Evolutionary conservation across 2,329 filamentous ascomycete species (phyloP).

Genomic region (Pyrenophora seminiperda): DNA sequence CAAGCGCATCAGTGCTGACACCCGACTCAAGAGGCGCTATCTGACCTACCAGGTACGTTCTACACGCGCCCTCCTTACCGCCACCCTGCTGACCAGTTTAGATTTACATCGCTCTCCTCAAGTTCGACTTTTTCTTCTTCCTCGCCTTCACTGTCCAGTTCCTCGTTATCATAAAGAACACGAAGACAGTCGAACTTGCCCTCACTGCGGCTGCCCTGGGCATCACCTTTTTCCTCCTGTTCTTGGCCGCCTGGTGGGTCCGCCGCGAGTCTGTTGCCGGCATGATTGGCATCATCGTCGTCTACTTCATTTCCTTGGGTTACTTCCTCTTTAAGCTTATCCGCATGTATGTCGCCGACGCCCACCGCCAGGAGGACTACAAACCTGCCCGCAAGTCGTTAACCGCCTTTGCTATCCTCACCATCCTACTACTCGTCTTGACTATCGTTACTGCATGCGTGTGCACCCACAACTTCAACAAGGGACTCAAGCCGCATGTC

Average conservation of each 20-base stretch:
- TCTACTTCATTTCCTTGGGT: slow-evolving; percentile 86
- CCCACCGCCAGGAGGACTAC: slow-evolving; percentile 62
- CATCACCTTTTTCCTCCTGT: slow-evolving; percentile 85
- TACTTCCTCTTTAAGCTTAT: slow-evolving; percentile 99
- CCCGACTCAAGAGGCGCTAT: slow-evolving; percentile 95
- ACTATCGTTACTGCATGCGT: slow-evolving; percentile 87
- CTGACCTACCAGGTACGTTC: slow-evolving; percentile 84
- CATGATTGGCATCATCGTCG: slow-evolving; percentile 76
- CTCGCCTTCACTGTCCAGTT: slow-evolving; percentile 98
- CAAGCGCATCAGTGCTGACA: slow-evolving; percentile 97
- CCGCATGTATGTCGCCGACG: slow-evolving; percentile 79
- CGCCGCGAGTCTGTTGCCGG: slow-evolving; percentile 79
- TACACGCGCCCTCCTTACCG: background rate
- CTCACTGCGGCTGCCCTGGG: slow-evolving; percentile 89
- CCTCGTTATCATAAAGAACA: slow-evolving; percentile 80
- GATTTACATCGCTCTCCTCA: slow-evolving; percentile 97
- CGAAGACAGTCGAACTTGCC: slow-evolving; percentile 74
- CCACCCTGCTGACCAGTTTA: slow-evolving; percentile 48
- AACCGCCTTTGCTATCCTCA: slow-evolving; percentile 92
- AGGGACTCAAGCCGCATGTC: slow-evolving; percentile 86
- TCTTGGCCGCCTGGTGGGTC: slow-evolving; percentile 83
- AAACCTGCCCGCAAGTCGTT: slow-evolving; percentile 79
- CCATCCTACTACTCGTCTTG: slow-evolving; percentile 82
- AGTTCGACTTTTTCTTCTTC: slow-evolving; percentile 99
- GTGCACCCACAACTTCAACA: slow-evolving; percentile 89